Percentiles rank a stretch among this genome's conserved stretches.
phyloP scores from a whole-genome alignment of 148 eudicot genomes.

The Diospyros kaki region DNA sequence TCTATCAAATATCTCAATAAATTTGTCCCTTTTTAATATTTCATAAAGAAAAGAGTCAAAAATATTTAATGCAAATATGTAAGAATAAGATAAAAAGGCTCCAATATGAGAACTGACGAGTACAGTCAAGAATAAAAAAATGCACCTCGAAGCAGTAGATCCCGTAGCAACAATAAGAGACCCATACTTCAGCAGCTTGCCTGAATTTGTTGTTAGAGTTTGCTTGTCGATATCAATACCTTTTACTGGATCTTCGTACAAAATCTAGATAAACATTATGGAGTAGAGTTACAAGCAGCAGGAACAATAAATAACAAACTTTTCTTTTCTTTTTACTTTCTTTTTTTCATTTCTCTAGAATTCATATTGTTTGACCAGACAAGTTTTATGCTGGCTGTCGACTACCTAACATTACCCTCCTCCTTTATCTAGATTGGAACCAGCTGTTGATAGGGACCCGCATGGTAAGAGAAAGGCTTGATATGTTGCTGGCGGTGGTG shows the following conservation, averaged over 20 bases:
- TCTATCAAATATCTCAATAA: background rate
- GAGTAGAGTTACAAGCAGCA: slow-evolving; percentile 7
- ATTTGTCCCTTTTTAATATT: background rate
- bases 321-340: too few relatives aligned
- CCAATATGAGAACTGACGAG: background rate
- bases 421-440: too few relatives aligned
- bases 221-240: slow-evolving; percentile 69
- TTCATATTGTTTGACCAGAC: too few relatives aligned
- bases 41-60: too few relatives aligned
- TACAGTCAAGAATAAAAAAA: background rate
- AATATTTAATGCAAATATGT: background rate
- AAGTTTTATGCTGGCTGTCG: too few relatives aligned
- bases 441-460: too few relatives aligned
- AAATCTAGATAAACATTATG: slow-evolving; percentile 42
- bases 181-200: slow-evolving; percentile 88
- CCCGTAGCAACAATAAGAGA: slow-evolving; percentile 90
- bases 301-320: too few relatives aligned
- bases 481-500: too few relatives aligned
- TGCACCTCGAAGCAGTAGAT: slow-evolving; percentile 90
- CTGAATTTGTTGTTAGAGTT: slow-evolving; percentile 79
- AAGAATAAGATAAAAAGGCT: background rate
- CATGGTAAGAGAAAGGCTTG: too few relatives aligned
- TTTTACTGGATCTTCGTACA: slow-evolving; percentile 82
- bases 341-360: too few relatives aligned
- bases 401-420: too few relatives aligned